These are phyloP conservation scores for Myotisia sp. DNA, from an alignment of 2,329 filamentous ascomycete genomes.

Conservation along the genomic window DNA sequence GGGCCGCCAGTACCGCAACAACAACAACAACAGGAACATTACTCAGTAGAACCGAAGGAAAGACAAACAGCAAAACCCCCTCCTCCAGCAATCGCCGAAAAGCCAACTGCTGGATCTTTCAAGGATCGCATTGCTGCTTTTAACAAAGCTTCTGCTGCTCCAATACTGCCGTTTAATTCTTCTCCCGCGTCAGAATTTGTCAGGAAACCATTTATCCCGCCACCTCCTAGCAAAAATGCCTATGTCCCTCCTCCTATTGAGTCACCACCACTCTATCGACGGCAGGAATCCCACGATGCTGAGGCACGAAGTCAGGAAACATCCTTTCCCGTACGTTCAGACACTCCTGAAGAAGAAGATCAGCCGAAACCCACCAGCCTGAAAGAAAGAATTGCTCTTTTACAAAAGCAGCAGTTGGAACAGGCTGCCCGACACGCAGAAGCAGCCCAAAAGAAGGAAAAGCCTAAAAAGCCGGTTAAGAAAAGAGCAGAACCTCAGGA, in stretches of 20 bases:
- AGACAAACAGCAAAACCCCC: constrained; percentile 37
- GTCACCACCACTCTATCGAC: constrained; percentile 59
- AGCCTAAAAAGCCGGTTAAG: constrained; percentile 60
- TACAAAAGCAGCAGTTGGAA: constrained; percentile 89
- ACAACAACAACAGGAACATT: constrained; percentile 24
- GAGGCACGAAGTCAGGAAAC: constrained; percentile 22
- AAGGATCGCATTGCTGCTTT: constrained; percentile 94
- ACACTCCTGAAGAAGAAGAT: constrained; percentile 40
- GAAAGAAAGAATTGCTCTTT: constrained; percentile 84
- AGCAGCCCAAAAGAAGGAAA: constrained; percentile 66
- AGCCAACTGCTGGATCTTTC: constrained; percentile 65
- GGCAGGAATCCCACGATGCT: constrained; percentile 64
- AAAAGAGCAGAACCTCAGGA: constrained; percentile 43
- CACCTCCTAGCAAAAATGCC: constrained; percentile 81
- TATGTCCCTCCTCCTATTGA: constrained; percentile 67
- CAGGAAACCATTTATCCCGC: constrained; percentile 93
- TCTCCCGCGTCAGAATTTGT: constrained; percentile 55
- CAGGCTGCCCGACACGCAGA: constrained; percentile 73
- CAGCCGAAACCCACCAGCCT: constrained; percentile 82
- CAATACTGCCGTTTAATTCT: constrained; percentile 76
- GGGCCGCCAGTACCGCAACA: constrained; percentile 20
- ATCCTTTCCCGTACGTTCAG: constrained; percentile 18
- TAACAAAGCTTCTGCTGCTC: constrained; percentile 75
- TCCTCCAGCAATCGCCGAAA: constrained; percentile 52
- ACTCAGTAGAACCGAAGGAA: constrained; percentile 23